Evolutionary conservation across 192 early-diverging fungal species (phyloP).

Genomic region (Coemansia sp.): DNA sequence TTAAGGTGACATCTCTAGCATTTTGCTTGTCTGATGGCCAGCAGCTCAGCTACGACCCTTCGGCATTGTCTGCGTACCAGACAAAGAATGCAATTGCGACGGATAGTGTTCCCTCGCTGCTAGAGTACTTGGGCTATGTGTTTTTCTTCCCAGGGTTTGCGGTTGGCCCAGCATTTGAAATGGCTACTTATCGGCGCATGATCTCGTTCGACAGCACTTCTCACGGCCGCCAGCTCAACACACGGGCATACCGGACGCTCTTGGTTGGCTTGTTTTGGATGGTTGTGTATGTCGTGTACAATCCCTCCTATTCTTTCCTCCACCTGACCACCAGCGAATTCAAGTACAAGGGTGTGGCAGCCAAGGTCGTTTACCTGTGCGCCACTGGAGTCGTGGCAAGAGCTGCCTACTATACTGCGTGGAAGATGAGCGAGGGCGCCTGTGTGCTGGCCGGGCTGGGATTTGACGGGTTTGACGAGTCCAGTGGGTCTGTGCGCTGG

Average conservation of each 20-base stretch:
- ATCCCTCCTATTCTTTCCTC: slow-evolving; percentile 6
- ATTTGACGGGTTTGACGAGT: slow-evolving; percentile 65
- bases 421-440: slow-evolving; percentile 84
- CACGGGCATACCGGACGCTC: slow-evolving; percentile 27
- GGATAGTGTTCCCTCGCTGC: slow-evolving; percentile 57
- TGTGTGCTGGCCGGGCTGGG: slow-evolving; percentile 82
- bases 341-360: slow-evolving; percentile 2
- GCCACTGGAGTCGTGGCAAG: slow-evolving; percentile 24
- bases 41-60: slow-evolving; percentile 1
- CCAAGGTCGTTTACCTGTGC: slow-evolving; percentile 22
- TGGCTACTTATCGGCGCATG: slow-evolving; percentile 56
- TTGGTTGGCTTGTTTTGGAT: slow-evolving; percentile 39
- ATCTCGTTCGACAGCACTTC: slow-evolving; percentile 39
- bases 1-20: slow-evolving; percentile 85
- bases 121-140: slow-evolving; percentile 81
- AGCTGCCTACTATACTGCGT: slow-evolving; percentile 79
- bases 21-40: slow-evolving; percentile 80
- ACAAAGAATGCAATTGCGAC: slow-evolving; percentile 56
- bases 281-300: slow-evolving; percentile 29
- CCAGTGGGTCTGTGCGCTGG: slow-evolving; percentile 60
- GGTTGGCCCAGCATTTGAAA: slow-evolving; percentile 81
- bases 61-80: slow-evolving; percentile 62
- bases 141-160: slow-evolving; percentile 88
- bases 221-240: slow-evolving; percentile 9
- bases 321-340: slow-evolving; percentile 24